These are phyloP conservation scores for Coemansia sp. DNA, from an alignment of 192 early-diverging fungal species.

Conservation along the genomic window DNA sequence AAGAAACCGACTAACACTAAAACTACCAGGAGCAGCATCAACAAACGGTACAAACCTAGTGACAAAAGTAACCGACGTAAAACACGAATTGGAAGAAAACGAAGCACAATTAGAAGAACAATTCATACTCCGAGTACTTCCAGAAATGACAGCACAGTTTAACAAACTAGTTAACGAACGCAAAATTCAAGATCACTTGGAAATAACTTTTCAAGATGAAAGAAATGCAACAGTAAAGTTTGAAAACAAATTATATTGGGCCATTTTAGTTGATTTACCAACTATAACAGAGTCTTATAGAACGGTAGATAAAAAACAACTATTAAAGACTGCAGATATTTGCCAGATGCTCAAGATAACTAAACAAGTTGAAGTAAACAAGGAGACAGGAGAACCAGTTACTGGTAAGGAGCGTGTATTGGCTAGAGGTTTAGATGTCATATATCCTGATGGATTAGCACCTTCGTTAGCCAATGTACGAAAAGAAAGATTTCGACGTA, in stretches of 20 bases:
- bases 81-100: conserved; percentile 12
- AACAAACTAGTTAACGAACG: conserved; percentile 24
- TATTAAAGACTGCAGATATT: conserved; percentile 44
- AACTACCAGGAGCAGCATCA: conserved; percentile 17
- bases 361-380: conserved; percentile 2
- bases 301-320: conserved; percentile 37
- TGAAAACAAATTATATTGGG: conserved; percentile 8
- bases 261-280: conserved; percentile 38
- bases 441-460: conserved; percentile 29
- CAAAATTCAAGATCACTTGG: conserved; percentile 27
- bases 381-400: no score
- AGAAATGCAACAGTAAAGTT: conserved; percentile 36
- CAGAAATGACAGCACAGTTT: conserved; percentile 28
- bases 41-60: neutral
- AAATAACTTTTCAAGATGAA: conserved; percentile 35
- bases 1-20: conserved; percentile 41
- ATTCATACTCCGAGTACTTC: conserved; percentile 35
- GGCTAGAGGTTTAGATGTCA: conserved; percentile 29
- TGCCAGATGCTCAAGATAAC: conserved; percentile 42
- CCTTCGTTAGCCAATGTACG: conserved; percentile 21
- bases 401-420: conserved; percentile 5
- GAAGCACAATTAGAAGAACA: conserved; percentile 39
- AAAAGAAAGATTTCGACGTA: conserved; percentile 24
- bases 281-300: conserved; percentile 38
- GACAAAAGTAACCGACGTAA: neutral